Base-by-base conservation (phyloP, 768 basidiomycete genomes). In the Termitomyces sp. region DNA sequence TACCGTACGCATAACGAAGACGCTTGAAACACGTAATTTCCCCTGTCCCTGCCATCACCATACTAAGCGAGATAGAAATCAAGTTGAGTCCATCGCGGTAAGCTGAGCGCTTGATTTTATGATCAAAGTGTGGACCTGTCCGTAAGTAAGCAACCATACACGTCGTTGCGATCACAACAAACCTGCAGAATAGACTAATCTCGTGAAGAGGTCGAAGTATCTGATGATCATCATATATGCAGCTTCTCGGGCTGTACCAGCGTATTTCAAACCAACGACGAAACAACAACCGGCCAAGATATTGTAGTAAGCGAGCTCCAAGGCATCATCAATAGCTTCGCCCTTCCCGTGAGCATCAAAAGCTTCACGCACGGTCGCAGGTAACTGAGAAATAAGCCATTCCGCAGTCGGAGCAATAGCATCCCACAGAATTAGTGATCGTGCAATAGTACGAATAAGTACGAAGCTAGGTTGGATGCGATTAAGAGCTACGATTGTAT, bases 11-110 rank as follows among this genome's bases (percentile, higher is more conserved):
- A 68, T 91, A 89, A 19, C 97, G 83, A 12, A 98, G 78, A 21
- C 94, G 82, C 19, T 92, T 83, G 17, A 98, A 75, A 62, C 91
- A 92, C 54, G 87, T 89, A 50, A 98, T 83, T 69, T 98, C 94
- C 3, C 97, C 97, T 0, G 94, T 96, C 10, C 97, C 97, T 1
- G 96, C 94, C 92, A 98, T 96, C 43, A 98, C 89, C 81, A 96
- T 89, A 66, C 90, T 86, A 33, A 97, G 73, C 1, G 94, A 78
- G 37, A 97, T 78, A 0, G 91, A 89, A 54, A 98, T 88, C 41
- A 95, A 74, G 65, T 91, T 95, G 37, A 98, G 75, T 3, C 91
- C 92, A 63, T 94, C 91, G 12, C 94, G 81, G 23, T 95, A 82
- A 3, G 93, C 88, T 6, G 89, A 86, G 2, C 94, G 85, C 64